These are phyloP conservation scores for Kalanchoe fedtschenkoi DNA, from an alignment of 164 flowering plant genomes.

Conservation along the genomic window DNA sequence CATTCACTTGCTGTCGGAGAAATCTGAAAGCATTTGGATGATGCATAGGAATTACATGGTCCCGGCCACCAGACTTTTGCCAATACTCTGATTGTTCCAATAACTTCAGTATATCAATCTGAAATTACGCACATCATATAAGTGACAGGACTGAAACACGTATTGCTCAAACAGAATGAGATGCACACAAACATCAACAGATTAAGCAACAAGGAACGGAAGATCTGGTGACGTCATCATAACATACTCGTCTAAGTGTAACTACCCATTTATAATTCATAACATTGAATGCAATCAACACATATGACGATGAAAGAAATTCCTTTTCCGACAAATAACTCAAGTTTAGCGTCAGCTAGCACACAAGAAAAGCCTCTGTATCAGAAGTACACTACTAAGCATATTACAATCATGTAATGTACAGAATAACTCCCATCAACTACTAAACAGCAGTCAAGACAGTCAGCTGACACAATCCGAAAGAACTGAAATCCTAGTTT, in stretches of 20 bases:
- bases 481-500: too few relatives aligned
- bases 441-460: too few relatives aligned
- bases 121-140: slow-evolving; percentile 16
- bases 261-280: too few relatives aligned
- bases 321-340: too few relatives aligned
- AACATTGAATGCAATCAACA: too few relatives aligned
- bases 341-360: too few relatives aligned
- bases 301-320: too few relatives aligned
- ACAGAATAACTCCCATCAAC: too few relatives aligned
- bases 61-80: slow-evolving; percentile 77
- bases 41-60: slow-evolving; percentile 92
- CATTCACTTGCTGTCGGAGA: slow-evolving; percentile 62
- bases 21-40: slow-evolving; percentile 98
- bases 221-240: background rate
- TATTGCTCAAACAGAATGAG: background rate
- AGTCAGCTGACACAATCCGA: too few relatives aligned
- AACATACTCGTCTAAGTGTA: background rate
- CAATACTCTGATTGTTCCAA: slow-evolving; percentile 63
- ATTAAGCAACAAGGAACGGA: background rate
- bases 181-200: background rate
- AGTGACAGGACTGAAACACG: background rate
- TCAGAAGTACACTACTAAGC: too few relatives aligned
- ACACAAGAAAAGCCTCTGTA: too few relatives aligned
- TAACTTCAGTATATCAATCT: slow-evolving; percentile 65
- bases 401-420: too few relatives aligned